phyloP scores from a whole-genome alignment of 768 basidiomycete species.

The Mycena pura region DNA sequence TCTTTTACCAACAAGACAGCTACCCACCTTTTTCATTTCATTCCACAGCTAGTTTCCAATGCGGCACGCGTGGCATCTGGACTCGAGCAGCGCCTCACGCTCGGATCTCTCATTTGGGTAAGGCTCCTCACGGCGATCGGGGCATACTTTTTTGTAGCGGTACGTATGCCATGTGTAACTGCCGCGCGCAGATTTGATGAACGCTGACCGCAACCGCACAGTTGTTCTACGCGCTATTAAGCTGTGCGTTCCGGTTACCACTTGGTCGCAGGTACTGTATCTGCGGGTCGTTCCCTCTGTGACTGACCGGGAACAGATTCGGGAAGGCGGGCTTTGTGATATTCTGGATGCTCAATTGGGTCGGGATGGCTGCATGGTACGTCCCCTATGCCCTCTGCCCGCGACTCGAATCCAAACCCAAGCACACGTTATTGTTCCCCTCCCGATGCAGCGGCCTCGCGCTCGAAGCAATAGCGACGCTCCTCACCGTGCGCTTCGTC shows the following conservation, averaged over 20 bases:
- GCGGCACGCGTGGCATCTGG: conserved; percentile 47
- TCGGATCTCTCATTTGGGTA: conserved; percentile 38
- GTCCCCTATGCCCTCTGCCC: not conserved
- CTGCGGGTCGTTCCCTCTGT: not conserved
- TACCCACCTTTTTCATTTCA: not conserved
- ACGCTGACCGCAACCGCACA: not conserved
- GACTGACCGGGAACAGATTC: conserved; percentile 20
- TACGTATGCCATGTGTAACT: conserved; percentile 26
- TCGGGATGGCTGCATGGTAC: conserved; percentile 38
- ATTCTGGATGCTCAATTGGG: conserved; percentile 38
- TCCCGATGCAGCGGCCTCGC: conserved; percentile 38
- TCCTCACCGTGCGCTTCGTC: conserved; percentile 39
- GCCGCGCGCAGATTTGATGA: no score
- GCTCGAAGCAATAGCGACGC: conserved; percentile 39
- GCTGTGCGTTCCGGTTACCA: conserved; percentile 51
- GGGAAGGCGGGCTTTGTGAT: conserved; percentile 35
- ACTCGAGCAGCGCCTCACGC: conserved; percentile 38
- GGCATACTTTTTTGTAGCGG: conserved; percentile 47
- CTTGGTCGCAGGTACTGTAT: conserved; percentile 37
- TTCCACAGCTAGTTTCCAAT: conserved; percentile 35
- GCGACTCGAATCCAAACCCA: not conserved
- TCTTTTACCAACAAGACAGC: not conserved
- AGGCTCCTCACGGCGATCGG: conserved; percentile 38
- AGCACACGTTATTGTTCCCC: not conserved
- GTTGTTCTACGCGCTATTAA: conserved; percentile 47